Percentiles rank a stretch among this genome's conserved stretches.
Evolutionary conservation across 2,329 filamentous ascomycete genomes (phyloP).

Genomic region (Fusarium mundagurra): DNA sequence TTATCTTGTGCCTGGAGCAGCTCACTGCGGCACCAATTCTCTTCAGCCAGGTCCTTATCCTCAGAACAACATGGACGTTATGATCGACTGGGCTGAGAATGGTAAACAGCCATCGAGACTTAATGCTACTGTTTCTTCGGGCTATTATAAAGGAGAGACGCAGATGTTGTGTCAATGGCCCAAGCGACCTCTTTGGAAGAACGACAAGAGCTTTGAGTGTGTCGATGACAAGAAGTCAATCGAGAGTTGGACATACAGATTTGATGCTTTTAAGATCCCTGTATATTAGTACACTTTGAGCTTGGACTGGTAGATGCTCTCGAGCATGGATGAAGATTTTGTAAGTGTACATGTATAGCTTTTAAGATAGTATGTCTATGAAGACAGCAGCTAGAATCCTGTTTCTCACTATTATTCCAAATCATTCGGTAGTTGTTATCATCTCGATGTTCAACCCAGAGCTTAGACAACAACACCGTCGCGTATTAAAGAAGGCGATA

Average conservation of each 20-base stretch:
- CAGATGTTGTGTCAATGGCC: conserved; percentile 10
- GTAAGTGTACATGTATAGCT: neutral
- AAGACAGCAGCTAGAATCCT: neutral
- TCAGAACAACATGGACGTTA: neutral
- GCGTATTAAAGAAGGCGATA: no score
- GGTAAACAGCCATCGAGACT: neutral
- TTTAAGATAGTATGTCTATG: neutral
- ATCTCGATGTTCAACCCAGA: no score
- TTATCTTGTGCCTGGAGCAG: conserved; percentile 1
- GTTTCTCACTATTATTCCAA: neutral
- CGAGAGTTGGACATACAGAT: neutral
- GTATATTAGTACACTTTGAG: neutral
- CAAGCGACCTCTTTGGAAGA: neutral
- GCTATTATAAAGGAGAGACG: neutral
- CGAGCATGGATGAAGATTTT: neutral
- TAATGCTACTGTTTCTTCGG: neutral
- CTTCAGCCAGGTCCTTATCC: conserved; percentile 4
- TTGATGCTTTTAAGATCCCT: neutral
- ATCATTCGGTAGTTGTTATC: neutral
- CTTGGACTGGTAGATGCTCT: neutral
- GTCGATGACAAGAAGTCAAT: neutral
- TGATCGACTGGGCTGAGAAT: conserved; percentile 6
- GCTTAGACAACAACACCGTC: no score
- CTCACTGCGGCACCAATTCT: neutral
- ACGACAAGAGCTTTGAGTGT: neutral